A percentile compares a stretch with the other conserved stretches of the same genome.
These are phyloP conservation scores for Nigrospora oryzae DNA, from an alignment of 2,329 filamentous ascomycete genomes.

Conservation along the genomic window DNA sequence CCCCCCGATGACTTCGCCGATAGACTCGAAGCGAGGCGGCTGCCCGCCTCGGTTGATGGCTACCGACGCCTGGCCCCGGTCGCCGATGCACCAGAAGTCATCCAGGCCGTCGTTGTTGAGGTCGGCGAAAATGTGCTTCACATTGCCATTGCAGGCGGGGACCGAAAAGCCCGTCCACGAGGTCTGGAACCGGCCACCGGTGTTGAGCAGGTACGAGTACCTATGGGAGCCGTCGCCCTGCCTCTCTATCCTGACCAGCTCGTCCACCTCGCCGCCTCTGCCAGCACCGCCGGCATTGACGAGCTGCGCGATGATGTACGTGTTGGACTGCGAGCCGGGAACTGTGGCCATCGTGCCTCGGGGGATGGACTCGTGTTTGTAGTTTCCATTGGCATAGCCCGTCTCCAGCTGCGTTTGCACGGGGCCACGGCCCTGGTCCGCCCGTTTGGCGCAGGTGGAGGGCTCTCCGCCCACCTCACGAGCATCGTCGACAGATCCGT, in stretches of 20 bases:
- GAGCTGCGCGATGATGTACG: not conserved
- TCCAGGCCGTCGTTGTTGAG: conserved; percentile 1
- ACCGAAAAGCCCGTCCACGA: not conserved
- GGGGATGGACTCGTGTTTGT: not conserved
- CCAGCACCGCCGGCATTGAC: not conserved
- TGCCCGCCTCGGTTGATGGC: conserved; percentile 1
- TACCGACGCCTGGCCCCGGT: conserved; percentile 1
- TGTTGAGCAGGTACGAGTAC: conserved; percentile 1
- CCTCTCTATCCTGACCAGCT: not conserved
- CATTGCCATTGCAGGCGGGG: not conserved
- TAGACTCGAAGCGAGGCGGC: not conserved
- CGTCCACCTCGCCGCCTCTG: not conserved
- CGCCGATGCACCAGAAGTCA: conserved; percentile 2
- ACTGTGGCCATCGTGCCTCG: not conserved
- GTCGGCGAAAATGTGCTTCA: not conserved
- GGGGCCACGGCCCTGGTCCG: not conserved
- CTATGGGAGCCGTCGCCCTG: not conserved
- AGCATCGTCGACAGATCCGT: not conserved
- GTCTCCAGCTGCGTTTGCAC: not conserved
- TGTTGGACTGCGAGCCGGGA: not conserved
- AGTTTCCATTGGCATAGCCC: not conserved
- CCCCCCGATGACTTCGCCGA: not conserved
- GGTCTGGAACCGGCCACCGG: not conserved
- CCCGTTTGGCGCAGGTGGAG: not conserved
- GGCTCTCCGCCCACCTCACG: not conserved